Evolutionary conservation across 495 filamentous ascomycete species (phyloP).

Genomic region (Oidiodendron maius): DNA sequence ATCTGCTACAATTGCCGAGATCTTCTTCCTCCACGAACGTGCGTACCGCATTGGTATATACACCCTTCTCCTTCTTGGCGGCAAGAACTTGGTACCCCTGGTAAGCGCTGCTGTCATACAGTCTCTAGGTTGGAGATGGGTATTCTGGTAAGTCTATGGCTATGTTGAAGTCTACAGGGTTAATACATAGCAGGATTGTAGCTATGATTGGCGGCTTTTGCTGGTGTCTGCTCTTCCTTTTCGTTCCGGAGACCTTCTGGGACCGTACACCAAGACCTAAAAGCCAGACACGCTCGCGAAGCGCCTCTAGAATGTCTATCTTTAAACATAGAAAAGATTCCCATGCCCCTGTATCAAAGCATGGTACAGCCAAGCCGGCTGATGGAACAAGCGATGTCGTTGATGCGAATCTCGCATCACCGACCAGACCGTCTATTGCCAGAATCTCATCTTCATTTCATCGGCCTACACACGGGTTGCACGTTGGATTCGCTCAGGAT

Average conservation of each 20-base stretch:
- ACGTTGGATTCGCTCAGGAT: slow-evolving; percentile 53
- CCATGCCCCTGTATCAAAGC: background rate
- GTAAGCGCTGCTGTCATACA: slow-evolving; percentile 84
- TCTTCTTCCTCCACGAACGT: slow-evolving; percentile 92
- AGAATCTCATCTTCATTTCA: slow-evolving; percentile 1
- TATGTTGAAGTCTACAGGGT: too few species aligned
- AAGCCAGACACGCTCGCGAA: slow-evolving; percentile 22
- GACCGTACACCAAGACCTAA: slow-evolving; percentile 72
- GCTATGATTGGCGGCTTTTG: slow-evolving; percentile 78
- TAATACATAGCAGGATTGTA: slow-evolving; percentile 57
- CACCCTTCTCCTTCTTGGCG: slow-evolving; percentile 80
- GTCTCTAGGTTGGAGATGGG: slow-evolving; percentile 80
- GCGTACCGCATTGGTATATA: slow-evolving; percentile 96
- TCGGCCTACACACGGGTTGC: slow-evolving; percentile 21
- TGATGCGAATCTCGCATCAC: background rate
- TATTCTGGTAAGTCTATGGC: slow-evolving; percentile 84
- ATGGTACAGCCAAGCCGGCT: background rate
- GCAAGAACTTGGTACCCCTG: slow-evolving; percentile 88
- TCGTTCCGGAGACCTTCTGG: slow-evolving; percentile 97
- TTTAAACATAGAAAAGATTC: background rate
- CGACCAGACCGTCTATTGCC: slow-evolving; percentile 1
- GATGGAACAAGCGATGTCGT: background rate
- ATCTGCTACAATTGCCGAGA: slow-evolving; percentile 91
- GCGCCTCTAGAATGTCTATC: slow-evolving; percentile 16
- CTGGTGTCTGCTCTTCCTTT: slow-evolving; percentile 72